Base-by-base conservation (phyloP, 352 stramenopile genomes). In the Globisporangium emineosum region DNA sequence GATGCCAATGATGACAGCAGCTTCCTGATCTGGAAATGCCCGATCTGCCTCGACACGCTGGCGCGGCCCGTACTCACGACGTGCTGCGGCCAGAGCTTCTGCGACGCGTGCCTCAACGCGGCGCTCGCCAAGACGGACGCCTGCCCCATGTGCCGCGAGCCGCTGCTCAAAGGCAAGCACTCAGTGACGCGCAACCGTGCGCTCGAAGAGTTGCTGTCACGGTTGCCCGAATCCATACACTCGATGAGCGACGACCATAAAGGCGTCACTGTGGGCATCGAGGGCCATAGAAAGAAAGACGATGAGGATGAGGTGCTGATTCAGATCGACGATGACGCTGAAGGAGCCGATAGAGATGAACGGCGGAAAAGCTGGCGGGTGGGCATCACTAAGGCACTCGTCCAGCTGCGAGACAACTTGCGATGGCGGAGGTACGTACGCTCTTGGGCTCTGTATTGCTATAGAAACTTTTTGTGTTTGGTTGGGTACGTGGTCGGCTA, bases 71-170 rank as follows among this genome's bases (percentile, higher is more conserved):
- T 86, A n/a, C 74, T 89, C 27, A 71, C 73, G 32, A 84, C 77
- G 9, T 89, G 79, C 61, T 89, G 79, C 69, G 79, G 79, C 10
- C 79, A 87, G 58, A 89, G 79, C 71, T 89, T 89, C 76, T 89
- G 79, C 37, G 65, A 72, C 29, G 62, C 43, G 45, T 89, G 79
- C 66, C 70, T 89, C n/a, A 70, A 85, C 21, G 71, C 64, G 2
- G 71, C 73, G 32, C 76, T 89, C 8, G 50, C 55, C 0, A 72
- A 70, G 33, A 61, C 60, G 5, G 77, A 89, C 50, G 76, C 77
- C 23, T 89, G 79, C 33, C 79, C 79, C 51, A 78, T 86, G 75
- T 89, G 79, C 47, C 75, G 79, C 60, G 73, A 71, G 43, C 76
- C 77, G 61, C 66, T 89, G 69, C 76, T 89, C 51, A 67, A 59